These are phyloP conservation scores for Suhomyces wounanorum DNA, from an alignment of 1,139 yeast species.

Conservation along the genomic window DNA sequence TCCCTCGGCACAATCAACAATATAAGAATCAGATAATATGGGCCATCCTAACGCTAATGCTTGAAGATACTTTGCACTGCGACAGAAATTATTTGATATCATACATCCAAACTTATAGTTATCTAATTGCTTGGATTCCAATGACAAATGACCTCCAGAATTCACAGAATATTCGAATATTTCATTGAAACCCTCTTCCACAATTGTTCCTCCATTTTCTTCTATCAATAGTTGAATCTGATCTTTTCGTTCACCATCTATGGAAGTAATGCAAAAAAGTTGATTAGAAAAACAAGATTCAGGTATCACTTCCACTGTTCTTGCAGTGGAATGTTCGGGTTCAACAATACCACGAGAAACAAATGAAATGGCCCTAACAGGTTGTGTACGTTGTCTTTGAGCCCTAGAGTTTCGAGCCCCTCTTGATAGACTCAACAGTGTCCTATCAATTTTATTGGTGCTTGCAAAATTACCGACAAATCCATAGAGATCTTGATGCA, in stretches of 20 bases:
- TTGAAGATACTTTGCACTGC: conserved; percentile 81
- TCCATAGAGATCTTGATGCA: conserved; percentile 36
- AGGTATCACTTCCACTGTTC: neutral
- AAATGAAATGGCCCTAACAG: neutral
- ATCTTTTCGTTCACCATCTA: conserved; percentile 37
- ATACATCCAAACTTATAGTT: conserved; percentile 61
- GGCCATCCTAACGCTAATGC: conserved; percentile 93
- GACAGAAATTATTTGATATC: conserved; percentile 54
- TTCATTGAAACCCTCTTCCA: conserved; percentile 50
- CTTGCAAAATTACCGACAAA: conserved; percentile 4
- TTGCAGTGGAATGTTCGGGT: neutral
- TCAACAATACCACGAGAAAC: neutral
- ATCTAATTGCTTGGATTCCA: conserved; percentile 18
- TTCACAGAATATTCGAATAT: conserved; percentile 24
- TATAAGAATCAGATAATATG: conserved; percentile 60
- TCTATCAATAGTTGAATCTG: conserved; percentile 38
- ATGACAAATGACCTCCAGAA: conserved; percentile 14
- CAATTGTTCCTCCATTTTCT: conserved; percentile 54
- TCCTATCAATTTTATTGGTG: neutral
- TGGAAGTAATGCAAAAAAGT: conserved; percentile 41
- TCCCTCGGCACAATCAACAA: conserved; percentile 52
- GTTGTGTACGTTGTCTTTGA: conserved; percentile 13
- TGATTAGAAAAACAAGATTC: conserved; percentile 1
- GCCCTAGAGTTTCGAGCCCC: conserved; percentile 8
- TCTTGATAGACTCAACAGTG: neutral